phyloP scores from a whole-genome alignment of 139 green algal species.

The Pseudopediastrum boryanum region DNA sequence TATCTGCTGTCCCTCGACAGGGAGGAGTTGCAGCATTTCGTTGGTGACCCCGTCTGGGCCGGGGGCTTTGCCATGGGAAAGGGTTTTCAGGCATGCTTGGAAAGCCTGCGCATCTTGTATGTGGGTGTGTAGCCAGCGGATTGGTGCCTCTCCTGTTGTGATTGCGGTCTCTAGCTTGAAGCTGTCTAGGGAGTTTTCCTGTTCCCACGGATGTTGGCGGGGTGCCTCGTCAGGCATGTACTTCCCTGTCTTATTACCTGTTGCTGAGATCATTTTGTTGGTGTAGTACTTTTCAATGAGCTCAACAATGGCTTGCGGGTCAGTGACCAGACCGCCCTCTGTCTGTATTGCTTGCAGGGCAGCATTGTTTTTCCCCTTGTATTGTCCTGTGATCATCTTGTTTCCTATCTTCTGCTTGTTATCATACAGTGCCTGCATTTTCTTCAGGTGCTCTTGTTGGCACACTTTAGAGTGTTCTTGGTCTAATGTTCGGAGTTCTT shows the following conservation, averaged over 20 bases:
- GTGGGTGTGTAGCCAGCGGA: background rate
- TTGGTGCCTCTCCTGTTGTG: background rate
- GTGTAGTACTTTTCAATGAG: conserved; percentile 7
- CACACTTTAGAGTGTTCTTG: background rate
- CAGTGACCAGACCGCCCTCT: background rate
- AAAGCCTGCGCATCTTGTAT: conserved; percentile 13
- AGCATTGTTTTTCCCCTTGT: background rate
- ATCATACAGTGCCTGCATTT: background rate
- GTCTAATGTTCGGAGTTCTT: background rate
- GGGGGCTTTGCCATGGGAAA: conserved; percentile 24
- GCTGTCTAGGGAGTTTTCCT: background rate
- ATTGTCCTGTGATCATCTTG: background rate
- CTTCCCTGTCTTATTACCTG: background rate
- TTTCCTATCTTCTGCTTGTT: background rate
- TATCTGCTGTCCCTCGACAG: background rate
- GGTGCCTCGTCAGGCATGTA: background rate
- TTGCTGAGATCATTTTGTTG: background rate
- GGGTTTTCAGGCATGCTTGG: background rate
- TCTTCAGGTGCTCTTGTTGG: conserved; percentile 1
- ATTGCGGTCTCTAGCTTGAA: background rate
- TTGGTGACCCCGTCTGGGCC: conserved; percentile 43
- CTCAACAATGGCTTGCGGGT: background rate
- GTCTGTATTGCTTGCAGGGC: background rate
- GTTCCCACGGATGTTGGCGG: background rate
- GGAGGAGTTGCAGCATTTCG: conserved; percentile 40